Evolutionary conservation across 495 filamentous ascomycete species (phyloP).

Genomic region (Durotheca rogersii): DNA sequence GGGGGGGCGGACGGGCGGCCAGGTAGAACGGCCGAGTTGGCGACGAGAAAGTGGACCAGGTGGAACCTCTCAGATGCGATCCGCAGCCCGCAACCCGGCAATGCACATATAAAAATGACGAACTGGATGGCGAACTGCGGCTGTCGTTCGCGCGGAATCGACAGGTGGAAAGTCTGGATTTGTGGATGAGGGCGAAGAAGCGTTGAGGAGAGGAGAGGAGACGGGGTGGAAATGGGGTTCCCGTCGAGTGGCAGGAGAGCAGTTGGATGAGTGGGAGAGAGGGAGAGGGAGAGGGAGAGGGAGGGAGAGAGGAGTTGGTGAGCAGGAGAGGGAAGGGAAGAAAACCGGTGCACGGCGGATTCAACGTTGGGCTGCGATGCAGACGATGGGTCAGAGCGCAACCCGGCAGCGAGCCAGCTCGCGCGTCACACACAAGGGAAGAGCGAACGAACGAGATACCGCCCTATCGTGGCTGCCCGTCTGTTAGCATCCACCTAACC

Average conservation of each 20-base stretch:
- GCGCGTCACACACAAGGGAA: no score
- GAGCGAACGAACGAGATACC: no score
- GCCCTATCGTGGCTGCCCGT: no score
- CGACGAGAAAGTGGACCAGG: conserved; percentile 7
- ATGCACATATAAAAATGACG: no score
- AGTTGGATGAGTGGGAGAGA: conserved; percentile 5
- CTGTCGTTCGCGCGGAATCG: no score
- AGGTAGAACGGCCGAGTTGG: conserved; percentile 2
- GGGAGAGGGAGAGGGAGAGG: conserved; percentile 5
- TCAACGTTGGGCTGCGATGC: conserved; percentile 36
- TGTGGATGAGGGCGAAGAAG: conserved; percentile 36
- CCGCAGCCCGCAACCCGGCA: no score
- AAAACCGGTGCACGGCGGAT: conserved; percentile 18
- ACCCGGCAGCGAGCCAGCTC: no score
- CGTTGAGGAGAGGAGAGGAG: conserved; percentile 33
- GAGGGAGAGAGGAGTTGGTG: conserved; percentile 4
- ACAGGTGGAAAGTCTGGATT: conserved; percentile 15
- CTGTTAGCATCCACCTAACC: no score
- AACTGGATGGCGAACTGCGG: neutral
- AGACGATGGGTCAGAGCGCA: conserved; percentile 23
- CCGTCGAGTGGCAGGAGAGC: neutral
- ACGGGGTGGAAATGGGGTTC: conserved; percentile 4
- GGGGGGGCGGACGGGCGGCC: no score
- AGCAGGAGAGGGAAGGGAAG: conserved; percentile 10
- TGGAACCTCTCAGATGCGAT: no score